These are phyloP conservation scores for Diaporthe amygdali DNA, from an alignment of 2,329 filamentous ascomycete species.

Conservation along the genomic window DNA sequence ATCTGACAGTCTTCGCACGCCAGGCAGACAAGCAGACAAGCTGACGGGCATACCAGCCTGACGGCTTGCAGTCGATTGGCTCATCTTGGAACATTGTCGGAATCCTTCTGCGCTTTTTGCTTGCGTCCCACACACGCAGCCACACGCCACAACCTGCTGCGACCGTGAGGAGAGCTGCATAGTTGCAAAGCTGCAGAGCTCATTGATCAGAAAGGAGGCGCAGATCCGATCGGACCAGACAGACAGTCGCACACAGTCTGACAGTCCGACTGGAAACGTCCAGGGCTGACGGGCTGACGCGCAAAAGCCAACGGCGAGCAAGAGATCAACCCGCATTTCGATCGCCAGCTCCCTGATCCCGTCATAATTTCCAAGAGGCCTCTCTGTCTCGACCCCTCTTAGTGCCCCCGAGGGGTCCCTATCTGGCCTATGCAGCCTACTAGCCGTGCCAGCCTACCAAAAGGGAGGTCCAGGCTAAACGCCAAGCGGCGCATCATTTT, in stretches of 20 bases:
- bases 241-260: background rate
- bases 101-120: too few species aligned
- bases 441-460: too few species aligned
- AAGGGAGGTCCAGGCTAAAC: background rate
- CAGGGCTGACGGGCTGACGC: background rate
- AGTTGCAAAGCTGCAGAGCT: too few species aligned
- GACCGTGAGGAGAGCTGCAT: background rate
- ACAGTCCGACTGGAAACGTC: background rate
- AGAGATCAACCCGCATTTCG: background rate
- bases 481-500: background rate
- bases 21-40: too few species aligned
- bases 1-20: too few species aligned
- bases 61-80: too few species aligned
- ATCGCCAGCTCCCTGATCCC: slow-evolving; percentile 4
- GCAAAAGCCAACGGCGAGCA: background rate
- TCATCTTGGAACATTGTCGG: too few species aligned
- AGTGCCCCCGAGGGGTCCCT: too few species aligned
- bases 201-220: background rate
- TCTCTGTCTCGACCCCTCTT: background rate
- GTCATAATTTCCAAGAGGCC: slow-evolving; percentile 3
- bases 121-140: background rate
- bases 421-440: too few species aligned
- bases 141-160: background rate
- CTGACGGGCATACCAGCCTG: too few species aligned
- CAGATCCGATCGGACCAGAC: background rate